Evolutionary conservation across 1,284 basidiomycete species (phyloP), one percentile per base, ranked within the genome.

Genomic region (Puccinia horiana): DNA sequence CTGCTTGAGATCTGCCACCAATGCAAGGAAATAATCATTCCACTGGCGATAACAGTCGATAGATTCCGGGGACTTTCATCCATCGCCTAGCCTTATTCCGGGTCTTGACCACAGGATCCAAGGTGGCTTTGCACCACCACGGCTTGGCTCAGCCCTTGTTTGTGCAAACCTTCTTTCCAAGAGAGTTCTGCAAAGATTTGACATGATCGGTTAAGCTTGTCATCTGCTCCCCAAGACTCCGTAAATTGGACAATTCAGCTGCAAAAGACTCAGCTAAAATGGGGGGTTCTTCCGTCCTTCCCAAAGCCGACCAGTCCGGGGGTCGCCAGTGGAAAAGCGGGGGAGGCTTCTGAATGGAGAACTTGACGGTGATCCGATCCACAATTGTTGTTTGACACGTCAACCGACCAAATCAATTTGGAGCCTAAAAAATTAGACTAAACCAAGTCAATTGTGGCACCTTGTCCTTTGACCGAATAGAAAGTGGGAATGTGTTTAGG

Each of bases 11-110:
- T 29, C 35, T 14, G 35, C 4, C 12, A 67, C 63, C 2, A 40
- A n/a, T 11, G 12, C 4, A 1, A 37, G 63, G 18, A 67, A 67
- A 26, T 73, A 73, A 1, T 1, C 20, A 18, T 49, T 47, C 73
- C 73, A 75, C 32, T 47, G 44, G 2, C 20, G 32, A 32, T 75
- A 75, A 32, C 73, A 75, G 2, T 75, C 52, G 2, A n/a, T 35
- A 29, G 73, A 4, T 37, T 75, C 73, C 2, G 52, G 73, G 6
- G 35, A 16, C 54, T 58, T 75, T 26, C 32, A 54, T 37, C 73
- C 73, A 75, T 14, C 52, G 23, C 20, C 73, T 12, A 14, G 49
- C 73, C 1, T 32, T 12, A 32, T 75, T 75, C 11, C 52, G 23
- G 12, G 35, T 56, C 16, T 37, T 29, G 29, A 75, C 2, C 12